Evolutionary conservation across 2,329 filamentous ascomycete genomes (phyloP).

Genomic region (Pseudocercospora macadamiae): DNA sequence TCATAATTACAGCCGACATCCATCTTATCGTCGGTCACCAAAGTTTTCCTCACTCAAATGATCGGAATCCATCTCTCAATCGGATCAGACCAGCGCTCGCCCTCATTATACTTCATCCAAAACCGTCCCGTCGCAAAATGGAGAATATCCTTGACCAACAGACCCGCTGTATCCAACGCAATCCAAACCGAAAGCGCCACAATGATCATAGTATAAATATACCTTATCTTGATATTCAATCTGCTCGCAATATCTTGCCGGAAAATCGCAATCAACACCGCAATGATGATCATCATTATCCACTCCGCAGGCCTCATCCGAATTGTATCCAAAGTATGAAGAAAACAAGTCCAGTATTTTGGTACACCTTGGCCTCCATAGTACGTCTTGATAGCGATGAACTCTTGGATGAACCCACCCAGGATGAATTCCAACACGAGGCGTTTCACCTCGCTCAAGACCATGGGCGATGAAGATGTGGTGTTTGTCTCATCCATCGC

Average conservation of each 20-base stretch:
- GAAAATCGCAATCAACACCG: constrained; percentile 2
- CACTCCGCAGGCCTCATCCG: neutral
- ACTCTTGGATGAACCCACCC: constrained; percentile 1
- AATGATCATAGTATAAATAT: neutral
- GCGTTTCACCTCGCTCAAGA: constrained; percentile 4
- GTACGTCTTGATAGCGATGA: constrained; percentile 8
- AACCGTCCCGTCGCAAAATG: neutral
- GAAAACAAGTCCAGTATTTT: neutral
- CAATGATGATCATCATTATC: neutral
- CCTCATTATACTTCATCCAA: neutral
- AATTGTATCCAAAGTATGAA: neutral
- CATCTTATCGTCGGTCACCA: too few relatives aligned
- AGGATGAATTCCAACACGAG: constrained; percentile 5
- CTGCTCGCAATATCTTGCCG: constrained; percentile 5
- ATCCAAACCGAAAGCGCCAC: neutral
- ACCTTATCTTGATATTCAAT: constrained; percentile 6
- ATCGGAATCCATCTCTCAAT: constrained; percentile 7
- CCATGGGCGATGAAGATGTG: neutral
- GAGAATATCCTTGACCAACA: neutral
- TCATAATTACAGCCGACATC: too few relatives aligned
- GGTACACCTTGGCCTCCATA: neutral
- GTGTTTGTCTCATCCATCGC: neutral
- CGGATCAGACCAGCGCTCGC: constrained; percentile 8
- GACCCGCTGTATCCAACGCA: constrained; percentile 1
- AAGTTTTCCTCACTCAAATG: constrained; percentile 9